Percentiles rank a stretch among this genome's conserved stretches.
Conservation (phyloP, 2,329 filamentous ascomycete genomes). For the Phaeosphaeria sp. region DNA sequence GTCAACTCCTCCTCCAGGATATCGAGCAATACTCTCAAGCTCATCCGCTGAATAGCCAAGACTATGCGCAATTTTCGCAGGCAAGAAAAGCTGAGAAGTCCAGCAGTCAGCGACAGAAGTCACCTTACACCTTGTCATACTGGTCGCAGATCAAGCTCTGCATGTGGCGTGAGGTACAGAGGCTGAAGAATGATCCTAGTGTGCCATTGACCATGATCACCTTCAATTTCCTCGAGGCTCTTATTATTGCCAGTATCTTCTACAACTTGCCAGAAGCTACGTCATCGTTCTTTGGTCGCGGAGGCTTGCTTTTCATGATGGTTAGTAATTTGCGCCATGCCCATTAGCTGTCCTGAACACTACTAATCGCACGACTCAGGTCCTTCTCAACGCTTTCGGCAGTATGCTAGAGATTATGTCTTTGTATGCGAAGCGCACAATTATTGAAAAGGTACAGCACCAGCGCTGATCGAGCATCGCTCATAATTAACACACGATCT, state of each 20-base stretch:
- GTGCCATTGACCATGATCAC: slow-evolving; percentile 69
- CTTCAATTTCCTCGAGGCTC: slow-evolving; percentile 72
- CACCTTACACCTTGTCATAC: slow-evolving; percentile 60
- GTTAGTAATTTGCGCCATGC: slow-evolving; percentile 44
- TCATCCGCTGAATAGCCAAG: slow-evolving; percentile 47
- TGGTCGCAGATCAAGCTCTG: slow-evolving; percentile 54
- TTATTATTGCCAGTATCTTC: slow-evolving; percentile 67
- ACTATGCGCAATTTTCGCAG: slow-evolving; percentile 42
- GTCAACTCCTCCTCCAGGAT: slow-evolving; percentile 46
- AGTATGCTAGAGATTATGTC: slow-evolving; percentile 66
- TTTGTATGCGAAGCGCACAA: slow-evolving; percentile 81
- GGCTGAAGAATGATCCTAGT: slow-evolving; percentile 43
- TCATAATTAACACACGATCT: slow-evolving; percentile 8
- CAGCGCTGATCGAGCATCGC: too few species aligned
- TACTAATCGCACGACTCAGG: slow-evolving; percentile 23
- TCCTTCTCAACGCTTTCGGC: slow-evolving; percentile 66
- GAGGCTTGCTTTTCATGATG: slow-evolving; percentile 65
- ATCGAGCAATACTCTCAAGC: slow-evolving; percentile 58
- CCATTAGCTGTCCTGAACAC: neutral
- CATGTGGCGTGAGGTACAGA: slow-evolving; percentile 30
- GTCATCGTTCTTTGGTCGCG: slow-evolving; percentile 60
- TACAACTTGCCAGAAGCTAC: slow-evolving; percentile 59
- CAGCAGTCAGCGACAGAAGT: slow-evolving; percentile 59
- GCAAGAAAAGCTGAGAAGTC: slow-evolving; percentile 54
- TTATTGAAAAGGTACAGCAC: slow-evolving; percentile 73